Conservation (phyloP, 441 rosid species). For the Flueggea neowawraea region DNA sequence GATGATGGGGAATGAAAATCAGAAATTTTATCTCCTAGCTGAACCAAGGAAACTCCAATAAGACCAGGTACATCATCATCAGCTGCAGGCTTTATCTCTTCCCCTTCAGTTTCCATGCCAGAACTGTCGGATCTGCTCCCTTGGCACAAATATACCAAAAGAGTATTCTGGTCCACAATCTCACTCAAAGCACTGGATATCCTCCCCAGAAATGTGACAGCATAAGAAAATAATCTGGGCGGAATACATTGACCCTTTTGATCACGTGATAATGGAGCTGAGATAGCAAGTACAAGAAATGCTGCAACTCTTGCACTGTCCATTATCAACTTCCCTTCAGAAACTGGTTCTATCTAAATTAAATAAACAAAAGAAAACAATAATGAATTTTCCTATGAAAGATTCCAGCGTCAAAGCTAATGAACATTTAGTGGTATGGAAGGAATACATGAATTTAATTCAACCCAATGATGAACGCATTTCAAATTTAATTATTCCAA, state of each 20-base stretch:
- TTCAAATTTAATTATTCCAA: no score
- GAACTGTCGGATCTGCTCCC: slow-evolving; percentile 46
- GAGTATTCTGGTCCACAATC: slow-evolving; percentile 55
- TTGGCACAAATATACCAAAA: slow-evolving; percentile 60
- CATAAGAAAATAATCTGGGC: slow-evolving; percentile 67
- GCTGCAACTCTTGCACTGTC: slow-evolving; percentile 66
- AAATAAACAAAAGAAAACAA: slow-evolving; percentile 19
- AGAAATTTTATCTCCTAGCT: slow-evolving; percentile 12
- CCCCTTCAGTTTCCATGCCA: slow-evolving; percentile 27
- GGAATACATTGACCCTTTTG: slow-evolving; percentile 41
- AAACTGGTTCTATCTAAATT: slow-evolving; percentile 71
- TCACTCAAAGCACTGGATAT: slow-evolving; percentile 66
- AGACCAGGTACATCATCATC: slow-evolving; percentile 11
- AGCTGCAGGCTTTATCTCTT: slow-evolving; percentile 13
- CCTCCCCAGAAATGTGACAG: slow-evolving; percentile 74
- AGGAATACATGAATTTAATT: neutral
- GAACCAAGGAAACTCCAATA: slow-evolving; percentile 12
- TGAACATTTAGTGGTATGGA: neutral
- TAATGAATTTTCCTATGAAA: slow-evolving; percentile 11
- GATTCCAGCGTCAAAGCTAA: neutral
- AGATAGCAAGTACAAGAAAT: slow-evolving; percentile 69
- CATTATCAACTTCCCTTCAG: slow-evolving; percentile 46
- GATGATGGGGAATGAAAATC: slow-evolving; percentile 18
- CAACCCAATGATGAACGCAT: no score
- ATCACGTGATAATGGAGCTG: slow-evolving; percentile 57